Percentiles rank a stretch among this genome's conserved stretches.
Conservation (phyloP, 345 rosid genomes). For the Carallia pectinifolia region DNA sequence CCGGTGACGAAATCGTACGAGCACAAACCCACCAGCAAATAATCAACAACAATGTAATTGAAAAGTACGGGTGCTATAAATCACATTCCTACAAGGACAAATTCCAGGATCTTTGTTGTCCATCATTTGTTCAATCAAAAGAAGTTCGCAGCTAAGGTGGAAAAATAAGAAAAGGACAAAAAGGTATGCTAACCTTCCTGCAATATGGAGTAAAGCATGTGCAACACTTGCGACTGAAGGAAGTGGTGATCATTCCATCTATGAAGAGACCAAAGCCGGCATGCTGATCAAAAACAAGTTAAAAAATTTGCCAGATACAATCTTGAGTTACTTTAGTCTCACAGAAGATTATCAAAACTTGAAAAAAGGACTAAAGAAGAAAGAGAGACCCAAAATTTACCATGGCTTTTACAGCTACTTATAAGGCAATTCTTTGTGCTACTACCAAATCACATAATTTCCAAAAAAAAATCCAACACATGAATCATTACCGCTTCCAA, state of each 20-base stretch:
- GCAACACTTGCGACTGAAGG: conserved; percentile 64
- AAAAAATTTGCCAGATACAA: conserved; percentile 1
- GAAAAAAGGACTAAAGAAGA: too few species aligned
- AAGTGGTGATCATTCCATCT: conserved; percentile 66
- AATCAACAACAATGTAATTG: background rate
- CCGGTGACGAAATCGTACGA: background rate
- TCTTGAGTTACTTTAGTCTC: background rate
- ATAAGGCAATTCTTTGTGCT: too few species aligned
- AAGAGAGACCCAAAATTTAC: too few species aligned
- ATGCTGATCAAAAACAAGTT: conserved; percentile 43
- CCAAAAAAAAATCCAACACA: too few species aligned
- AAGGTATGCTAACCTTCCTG: conserved; percentile 40
- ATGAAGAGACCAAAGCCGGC: conserved; percentile 89
- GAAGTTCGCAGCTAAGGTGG: background rate
- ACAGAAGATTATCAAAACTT: background rate
- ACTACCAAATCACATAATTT: too few species aligned
- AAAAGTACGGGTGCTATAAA: background rate
- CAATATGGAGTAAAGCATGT: conserved; percentile 64
- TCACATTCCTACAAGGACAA: background rate
- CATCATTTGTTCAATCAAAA: background rate
- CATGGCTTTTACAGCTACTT: too few species aligned
- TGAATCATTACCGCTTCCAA: too few species aligned
- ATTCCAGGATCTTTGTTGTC: too few species aligned
- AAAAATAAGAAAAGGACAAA: background rate
- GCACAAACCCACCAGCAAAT: background rate